A percentile compares a stretch with the other conserved stretches of the same genome.
Evolutionary conservation across 345 rosid species (phyloP).

Genomic region (Boechera stricta): DNA sequence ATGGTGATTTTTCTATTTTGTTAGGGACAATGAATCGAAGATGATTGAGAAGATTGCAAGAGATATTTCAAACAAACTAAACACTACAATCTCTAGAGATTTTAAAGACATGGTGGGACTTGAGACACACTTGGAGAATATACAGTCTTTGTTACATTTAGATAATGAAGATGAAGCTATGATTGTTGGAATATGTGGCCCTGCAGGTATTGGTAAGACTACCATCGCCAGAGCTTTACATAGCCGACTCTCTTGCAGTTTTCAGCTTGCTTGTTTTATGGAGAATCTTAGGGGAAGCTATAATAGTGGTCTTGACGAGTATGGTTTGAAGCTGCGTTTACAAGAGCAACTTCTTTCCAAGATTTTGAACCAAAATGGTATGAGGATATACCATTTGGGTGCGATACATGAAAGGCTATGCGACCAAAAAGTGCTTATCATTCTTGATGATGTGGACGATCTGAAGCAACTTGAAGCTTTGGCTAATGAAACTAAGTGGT

Average conservation of each 20-base stretch:
- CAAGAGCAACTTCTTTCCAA: conserved; percentile 20
- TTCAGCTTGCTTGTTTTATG: conserved; percentile 15
- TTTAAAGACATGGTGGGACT: background rate
- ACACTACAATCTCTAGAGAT: background rate
- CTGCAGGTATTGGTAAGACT: conserved; percentile 12
- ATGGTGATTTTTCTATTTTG: too few species aligned
- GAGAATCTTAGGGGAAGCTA: background rate
- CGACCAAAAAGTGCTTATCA: conserved; percentile 1
- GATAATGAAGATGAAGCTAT: background rate
- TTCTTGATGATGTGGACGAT: conserved; percentile 29
- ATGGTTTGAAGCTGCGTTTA: background rate
- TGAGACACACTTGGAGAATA: background rate
- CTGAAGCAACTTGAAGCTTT: background rate
- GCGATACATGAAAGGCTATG: too few species aligned
- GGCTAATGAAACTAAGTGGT: background rate
- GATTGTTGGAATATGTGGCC: conserved; percentile 10
- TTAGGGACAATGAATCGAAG: too few species aligned
- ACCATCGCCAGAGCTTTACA: background rate
- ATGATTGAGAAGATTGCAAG: background rate
- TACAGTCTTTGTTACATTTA: conserved; percentile 16
- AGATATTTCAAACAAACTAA: background rate
- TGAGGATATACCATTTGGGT: background rate
- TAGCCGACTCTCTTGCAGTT: background rate
- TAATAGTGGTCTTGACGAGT: background rate
- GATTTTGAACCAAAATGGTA: background rate